phyloP scores from a whole-genome alignment of 371 early-diverging fungal species.

The Mucor circinelloides region DNA sequence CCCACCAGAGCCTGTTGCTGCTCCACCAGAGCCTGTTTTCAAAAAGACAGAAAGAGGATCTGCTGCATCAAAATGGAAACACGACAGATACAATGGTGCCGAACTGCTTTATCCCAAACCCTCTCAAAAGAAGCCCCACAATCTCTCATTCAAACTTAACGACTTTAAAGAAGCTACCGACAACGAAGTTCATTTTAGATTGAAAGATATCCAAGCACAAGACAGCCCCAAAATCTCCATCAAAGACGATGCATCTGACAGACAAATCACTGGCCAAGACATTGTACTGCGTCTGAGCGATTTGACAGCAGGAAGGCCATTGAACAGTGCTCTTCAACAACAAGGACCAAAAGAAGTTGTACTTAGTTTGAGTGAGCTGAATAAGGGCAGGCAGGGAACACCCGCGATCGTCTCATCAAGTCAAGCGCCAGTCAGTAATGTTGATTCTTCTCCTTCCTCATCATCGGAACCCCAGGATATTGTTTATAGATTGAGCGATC shows the following conservation, averaged over 20 bases:
- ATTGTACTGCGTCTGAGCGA: not conserved
- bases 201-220: not conserved
- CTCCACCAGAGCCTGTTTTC: not conserved
- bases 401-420: not conserved
- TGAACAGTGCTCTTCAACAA: not conserved
- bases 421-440: not conserved
- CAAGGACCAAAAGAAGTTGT: not conserved
- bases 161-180: not conserved
- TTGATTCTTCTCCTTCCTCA: not conserved
- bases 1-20: not conserved
- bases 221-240: not conserved
- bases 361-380: not conserved
- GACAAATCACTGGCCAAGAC: not conserved
- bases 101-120: not conserved
- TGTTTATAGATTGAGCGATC: not conserved
- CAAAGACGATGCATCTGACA: not conserved
- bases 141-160: not conserved
- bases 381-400: not conserved
- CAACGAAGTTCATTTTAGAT: not conserved
- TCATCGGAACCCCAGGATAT: not conserved
- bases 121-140: not conserved
- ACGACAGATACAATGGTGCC: conserved; percentile 1
- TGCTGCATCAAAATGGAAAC: conserved; percentile 2
- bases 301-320: not conserved
- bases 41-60: too few relatives aligned